Percentiles rank a stretch among this genome's conserved stretches.
Evolutionary conservation across 305 asterid species (phyloP).

Genomic region (Fraxinus sp.): DNA sequence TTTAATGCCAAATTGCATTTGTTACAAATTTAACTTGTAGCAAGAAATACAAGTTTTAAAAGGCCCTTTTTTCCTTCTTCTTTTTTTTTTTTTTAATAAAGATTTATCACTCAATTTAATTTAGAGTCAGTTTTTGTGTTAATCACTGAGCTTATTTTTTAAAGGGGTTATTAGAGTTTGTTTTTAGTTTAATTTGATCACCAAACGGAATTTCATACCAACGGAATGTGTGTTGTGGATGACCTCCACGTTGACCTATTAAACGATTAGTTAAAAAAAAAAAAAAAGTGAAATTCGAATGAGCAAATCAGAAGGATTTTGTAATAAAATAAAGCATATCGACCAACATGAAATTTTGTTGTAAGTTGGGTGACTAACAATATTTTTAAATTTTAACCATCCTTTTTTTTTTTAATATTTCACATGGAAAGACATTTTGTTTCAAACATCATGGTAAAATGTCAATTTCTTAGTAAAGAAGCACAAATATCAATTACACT

Average conservation of each 20-base stretch:
- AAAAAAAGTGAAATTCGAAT: too few relatives aligned
- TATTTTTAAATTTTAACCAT: too few relatives aligned
- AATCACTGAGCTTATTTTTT: background rate
- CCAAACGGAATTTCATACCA: background rate
- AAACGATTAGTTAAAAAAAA: background rate
- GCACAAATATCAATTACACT: background rate
- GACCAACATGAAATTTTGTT: background rate
- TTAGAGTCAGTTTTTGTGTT: background rate
- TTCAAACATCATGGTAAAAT: background rate
- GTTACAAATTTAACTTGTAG: background rate
- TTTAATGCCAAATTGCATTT: background rate
- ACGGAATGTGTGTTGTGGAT: background rate
- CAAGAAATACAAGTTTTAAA: background rate
- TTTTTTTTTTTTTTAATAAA: too few relatives aligned
- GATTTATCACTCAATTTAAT: too few relatives aligned
- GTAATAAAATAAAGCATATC: too few relatives aligned
- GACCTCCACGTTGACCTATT: background rate
- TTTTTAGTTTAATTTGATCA: background rate
- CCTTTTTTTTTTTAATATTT: too few relatives aligned
- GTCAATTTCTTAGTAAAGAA: background rate
- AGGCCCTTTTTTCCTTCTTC: background rate
- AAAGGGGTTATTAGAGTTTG: background rate
- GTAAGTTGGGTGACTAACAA: background rate
- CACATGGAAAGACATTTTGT: background rate
- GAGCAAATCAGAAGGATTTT: too few relatives aligned